These are phyloP conservation scores for Aspergillus ochraceoroseus DNA, from an alignment of 2,329 filamentous ascomycete genomes.

Conservation along the genomic window DNA sequence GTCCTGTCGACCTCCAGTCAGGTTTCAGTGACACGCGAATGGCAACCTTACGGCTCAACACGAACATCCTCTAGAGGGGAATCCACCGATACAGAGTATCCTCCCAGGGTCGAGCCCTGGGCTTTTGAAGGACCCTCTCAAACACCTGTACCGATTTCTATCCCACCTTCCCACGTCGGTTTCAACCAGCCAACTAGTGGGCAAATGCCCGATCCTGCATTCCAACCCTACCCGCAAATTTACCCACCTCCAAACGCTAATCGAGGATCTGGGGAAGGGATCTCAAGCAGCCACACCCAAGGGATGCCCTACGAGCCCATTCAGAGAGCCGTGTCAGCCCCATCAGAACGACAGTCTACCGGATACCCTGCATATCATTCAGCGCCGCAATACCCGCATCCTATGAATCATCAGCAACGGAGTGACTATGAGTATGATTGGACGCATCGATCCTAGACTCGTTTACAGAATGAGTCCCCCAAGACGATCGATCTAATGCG, in stretches of 20 bases:
- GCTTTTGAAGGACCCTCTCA: conserved; percentile 20
- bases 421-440: conserved; percentile 21
- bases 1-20: conserved; percentile 25
- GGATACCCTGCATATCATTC: conserved; percentile 17
- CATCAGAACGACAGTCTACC: conserved; percentile 15
- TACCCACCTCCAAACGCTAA: conserved; percentile 16
- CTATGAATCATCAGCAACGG: conserved; percentile 12
- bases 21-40: conserved; percentile 27
- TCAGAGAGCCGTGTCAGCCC: conserved; percentile 23
- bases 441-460: conserved; percentile 17
- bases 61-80: conserved; percentile 28
- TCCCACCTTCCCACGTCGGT: conserved; percentile 20
- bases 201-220: conserved; percentile 19
- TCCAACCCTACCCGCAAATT: conserved; percentile 21
- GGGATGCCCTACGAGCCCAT: conserved; percentile 16
- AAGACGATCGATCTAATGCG: too few species aligned
- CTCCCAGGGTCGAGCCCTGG: conserved; percentile 25
- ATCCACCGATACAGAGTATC: conserved; percentile 27
- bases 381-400: conserved; percentile 15
- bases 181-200: conserved; percentile 18
- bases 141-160: conserved; percentile 15
- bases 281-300: conserved; percentile 14
- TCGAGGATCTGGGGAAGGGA: conserved; percentile 16
- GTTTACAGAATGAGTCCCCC: background rate
- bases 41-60: conserved; percentile 26